These are phyloP conservation scores for Fraxinus cuspidata DNA, from an alignment of 257 asterid genomes.

Conservation along the genomic window DNA sequence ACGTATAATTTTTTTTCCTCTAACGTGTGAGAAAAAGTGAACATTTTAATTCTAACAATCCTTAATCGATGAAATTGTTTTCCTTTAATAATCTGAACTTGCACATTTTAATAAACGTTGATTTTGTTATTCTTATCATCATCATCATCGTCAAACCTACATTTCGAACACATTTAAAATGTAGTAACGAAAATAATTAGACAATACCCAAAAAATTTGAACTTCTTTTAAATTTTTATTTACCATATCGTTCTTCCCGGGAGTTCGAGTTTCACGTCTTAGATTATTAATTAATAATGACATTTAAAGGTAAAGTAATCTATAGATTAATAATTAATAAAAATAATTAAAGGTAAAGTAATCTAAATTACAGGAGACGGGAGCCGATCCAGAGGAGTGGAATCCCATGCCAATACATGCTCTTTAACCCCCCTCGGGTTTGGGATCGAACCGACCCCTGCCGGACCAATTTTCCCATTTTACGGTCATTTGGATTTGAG, in stretches of 20 bases:
- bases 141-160: no score
- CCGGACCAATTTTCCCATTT: slow-evolving; percentile 40
- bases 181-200: no score
- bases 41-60: no score
- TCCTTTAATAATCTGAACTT: no score
- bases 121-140: no score
- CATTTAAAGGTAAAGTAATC: slow-evolving; percentile 3
- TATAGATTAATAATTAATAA: not conserved
- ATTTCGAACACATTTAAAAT: no score
- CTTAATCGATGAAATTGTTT: no score
- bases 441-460: slow-evolving; percentile 37
- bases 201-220: no score
- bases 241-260: not conserved
- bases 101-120: no score
- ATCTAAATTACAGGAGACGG: slow-evolving; percentile 37
- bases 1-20: no score
- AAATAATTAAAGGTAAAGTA: not conserved
- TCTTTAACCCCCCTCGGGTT: slow-evolving; percentile 34
- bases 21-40: no score
- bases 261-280: not conserved
- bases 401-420: slow-evolving; percentile 22
- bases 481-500: slow-evolving; percentile 47
- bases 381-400: slow-evolving; percentile 24
- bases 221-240: not conserved
- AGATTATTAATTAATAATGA: not conserved